Evolutionary conservation across 768 basidiomycete species (phyloP).

Genomic region (Leccinellum rugosiceps): DNA sequence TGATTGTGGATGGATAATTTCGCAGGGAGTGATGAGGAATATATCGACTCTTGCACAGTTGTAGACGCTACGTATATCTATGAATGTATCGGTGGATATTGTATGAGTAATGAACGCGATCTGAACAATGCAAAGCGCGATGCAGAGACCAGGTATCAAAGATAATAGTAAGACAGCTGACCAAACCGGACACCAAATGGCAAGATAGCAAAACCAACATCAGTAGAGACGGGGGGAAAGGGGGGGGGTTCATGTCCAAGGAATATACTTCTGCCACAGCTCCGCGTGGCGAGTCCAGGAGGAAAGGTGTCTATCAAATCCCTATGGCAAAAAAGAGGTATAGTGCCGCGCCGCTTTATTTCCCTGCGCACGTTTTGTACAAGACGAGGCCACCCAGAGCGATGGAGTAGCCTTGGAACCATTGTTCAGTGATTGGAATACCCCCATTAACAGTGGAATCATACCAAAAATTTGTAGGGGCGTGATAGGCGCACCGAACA

Average conservation of each 20-base stretch:
- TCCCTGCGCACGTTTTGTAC: slow-evolving; percentile 75
- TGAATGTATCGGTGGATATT: not conserved
- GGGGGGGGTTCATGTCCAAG: not conserved
- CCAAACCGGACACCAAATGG: not conserved
- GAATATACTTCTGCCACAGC: not conserved
- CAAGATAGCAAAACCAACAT: not conserved
- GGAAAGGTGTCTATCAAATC: not conserved
- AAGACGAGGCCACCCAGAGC: slow-evolving; percentile 81
- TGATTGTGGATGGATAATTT: not conserved
- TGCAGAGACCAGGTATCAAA: not conserved
- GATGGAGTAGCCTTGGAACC: slow-evolving; percentile 70
- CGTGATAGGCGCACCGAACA: slow-evolving; percentile 80
- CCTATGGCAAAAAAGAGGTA: not conserved
- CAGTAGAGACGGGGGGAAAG: not conserved
- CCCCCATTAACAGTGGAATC: slow-evolving; percentile 15
- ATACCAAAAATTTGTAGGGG: slow-evolving; percentile 80
- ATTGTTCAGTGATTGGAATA: not conserved
- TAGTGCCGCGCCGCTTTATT: slow-evolving; percentile 31
- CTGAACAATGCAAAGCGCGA: not conserved
- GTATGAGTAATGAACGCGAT: not conserved
- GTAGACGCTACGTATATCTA: slow-evolving; percentile 6
- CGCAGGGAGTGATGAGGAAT: not conserved
- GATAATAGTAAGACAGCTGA: not conserved
- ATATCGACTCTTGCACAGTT: not conserved
- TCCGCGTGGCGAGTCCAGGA: not conserved